Base-by-base conservation (phyloP, 139 green algal species). In the Penium margaritaceum region DNA sequence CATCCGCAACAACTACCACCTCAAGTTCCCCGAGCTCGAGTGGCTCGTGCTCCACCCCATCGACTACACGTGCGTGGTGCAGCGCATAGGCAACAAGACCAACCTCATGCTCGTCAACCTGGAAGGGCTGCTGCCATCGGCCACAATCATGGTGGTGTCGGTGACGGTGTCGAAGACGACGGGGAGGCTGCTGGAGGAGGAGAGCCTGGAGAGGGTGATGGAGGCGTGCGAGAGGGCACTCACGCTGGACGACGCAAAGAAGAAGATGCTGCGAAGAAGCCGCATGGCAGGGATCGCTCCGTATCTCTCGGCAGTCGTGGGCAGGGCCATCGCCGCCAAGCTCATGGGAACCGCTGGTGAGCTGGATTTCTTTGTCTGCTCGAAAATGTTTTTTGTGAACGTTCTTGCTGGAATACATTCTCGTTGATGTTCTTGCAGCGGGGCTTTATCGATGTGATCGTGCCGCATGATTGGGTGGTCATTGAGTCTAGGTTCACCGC, bases 11-110 rank as follows among this genome's bases (percentile, higher is more conserved):
- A 82, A 77, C 69, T 93, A 92, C 80, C 67, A 84, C 24, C 73
- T 75, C 15, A 95, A 93, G 76, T 97, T 98, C 73, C 93, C 93
- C 0, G 93, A 98, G 87, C 87, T 98, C 35, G 93, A 96, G 81
- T 91, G 83, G 2, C 85, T 98, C 75, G 89, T 94, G 76, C 55
- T 80, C 47, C 51, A 84, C 41, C 77, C 81, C 5, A 75, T 86
- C 37, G 81, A 86, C 61, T 86, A 86, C 63, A 77, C 94, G 5
- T 83, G 87, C 12, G 92, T 96, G 57, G 92, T 97, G 2, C 74
- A 89, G 58, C 67, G 54, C 2, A 89, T 90, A 34, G 86, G 85
- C 70, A 96, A 96, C 80, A 88, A 95, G 72, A 91, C 89, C 32
- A 85, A 90, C 71, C 77, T 91, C 78, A 89, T 77, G 32, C 34